phyloP scores from a whole-genome alignment of 192 early-diverging fungal species.

The Ambispora gerdemannii region DNA sequence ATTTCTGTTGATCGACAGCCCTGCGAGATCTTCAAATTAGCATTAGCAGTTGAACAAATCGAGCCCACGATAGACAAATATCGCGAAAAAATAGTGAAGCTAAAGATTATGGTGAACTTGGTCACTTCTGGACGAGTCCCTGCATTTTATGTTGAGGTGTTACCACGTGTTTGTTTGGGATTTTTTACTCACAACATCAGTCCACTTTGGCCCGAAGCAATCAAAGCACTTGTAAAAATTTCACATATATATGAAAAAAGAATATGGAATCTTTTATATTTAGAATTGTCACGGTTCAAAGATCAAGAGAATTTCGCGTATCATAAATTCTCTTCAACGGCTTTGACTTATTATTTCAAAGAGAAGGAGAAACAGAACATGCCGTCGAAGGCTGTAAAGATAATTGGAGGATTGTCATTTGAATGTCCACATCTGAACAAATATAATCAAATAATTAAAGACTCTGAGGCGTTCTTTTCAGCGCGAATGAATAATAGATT shows the following conservation, averaged over 20 bases:
- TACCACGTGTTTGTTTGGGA: constrained; percentile 64
- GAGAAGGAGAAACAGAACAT: constrained; percentile 21
- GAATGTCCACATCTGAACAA: constrained; percentile 51
- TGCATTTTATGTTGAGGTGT: constrained; percentile 62
- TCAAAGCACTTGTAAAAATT: constrained; percentile 51
- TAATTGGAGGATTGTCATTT: constrained; percentile 47
- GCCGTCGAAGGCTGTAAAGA: constrained; percentile 12
- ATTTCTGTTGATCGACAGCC: too few species aligned
- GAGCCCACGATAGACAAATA: constrained; percentile 57
- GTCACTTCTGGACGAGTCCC: constrained; percentile 61
- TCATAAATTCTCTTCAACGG: constrained; percentile 46
- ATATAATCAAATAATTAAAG: constrained; percentile 34
- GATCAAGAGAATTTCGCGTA: constrained; percentile 58
- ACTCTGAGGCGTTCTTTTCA: constrained; percentile 37
- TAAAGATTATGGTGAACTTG: constrained; percentile 70
- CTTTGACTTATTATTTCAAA: constrained; percentile 33
- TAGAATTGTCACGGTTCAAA: constrained; percentile 53
- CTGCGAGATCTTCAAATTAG: constrained; percentile 53
- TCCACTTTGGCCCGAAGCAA: constrained; percentile 79
- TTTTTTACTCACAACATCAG: constrained; percentile 79
- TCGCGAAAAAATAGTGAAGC: constrained; percentile 76
- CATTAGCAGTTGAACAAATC: constrained; percentile 63
- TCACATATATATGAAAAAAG: constrained; percentile 49
- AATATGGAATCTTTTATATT: constrained; percentile 63
- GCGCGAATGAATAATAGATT: constrained; percentile 32